Base-by-base conservation (phyloP, 306 rosid species). In the Coriaria nepalensis region DNA sequence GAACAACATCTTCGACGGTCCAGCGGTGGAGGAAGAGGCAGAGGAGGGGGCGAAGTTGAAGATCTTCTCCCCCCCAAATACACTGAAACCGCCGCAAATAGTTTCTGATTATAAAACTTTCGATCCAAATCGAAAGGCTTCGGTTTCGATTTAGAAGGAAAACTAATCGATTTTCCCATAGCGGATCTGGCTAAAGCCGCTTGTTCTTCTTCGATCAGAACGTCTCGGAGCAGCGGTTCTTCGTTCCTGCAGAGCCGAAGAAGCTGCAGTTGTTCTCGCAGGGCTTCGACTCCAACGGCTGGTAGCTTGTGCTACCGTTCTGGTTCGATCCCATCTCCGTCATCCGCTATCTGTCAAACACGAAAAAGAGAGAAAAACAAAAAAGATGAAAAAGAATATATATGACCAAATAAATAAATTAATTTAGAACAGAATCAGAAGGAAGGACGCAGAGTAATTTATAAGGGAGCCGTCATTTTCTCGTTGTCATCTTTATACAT, bases 241-340 rank as follows among this genome's bases (percentile, higher is more conserved):
- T 56, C 6, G 76, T 73, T 2, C 61, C 68, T 0, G 76, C 67
- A 5, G 59, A 48, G 20, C 87, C 87, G 32, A 70, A 80, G 70
- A 80, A 80, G 32, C 87, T 83, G 47, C 87, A 80, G 52, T 76
- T 76, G 69, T 76, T 80, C 57, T 65, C 80, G 55, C 87, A 80
- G 2, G 54, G 78, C 63, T 72, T 69, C 4, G 71, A 71, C 76
- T 79, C 83, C 4, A 78, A 47, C 6, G 67, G 71, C 37, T 62
- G 68, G 50, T 60, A 69, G 73, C 86, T 78, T 2, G 68, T 62
- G 4, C 52, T 53, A 10, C 75, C 70, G 59, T 67, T 67, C 62
- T 75, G 73, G 7, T 75, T 75, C n/a, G 80, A 73, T 55, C 71
- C 53, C 87, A 80, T 80, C 34, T 7, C 12, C 14, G 10, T 49